Percentiles rank a stretch among this genome's conserved stretches.
These are phyloP conservation scores for Triticum timopheevii DNA, from an alignment of 176 grass and related monocot genomes.

Conservation along the genomic window DNA sequence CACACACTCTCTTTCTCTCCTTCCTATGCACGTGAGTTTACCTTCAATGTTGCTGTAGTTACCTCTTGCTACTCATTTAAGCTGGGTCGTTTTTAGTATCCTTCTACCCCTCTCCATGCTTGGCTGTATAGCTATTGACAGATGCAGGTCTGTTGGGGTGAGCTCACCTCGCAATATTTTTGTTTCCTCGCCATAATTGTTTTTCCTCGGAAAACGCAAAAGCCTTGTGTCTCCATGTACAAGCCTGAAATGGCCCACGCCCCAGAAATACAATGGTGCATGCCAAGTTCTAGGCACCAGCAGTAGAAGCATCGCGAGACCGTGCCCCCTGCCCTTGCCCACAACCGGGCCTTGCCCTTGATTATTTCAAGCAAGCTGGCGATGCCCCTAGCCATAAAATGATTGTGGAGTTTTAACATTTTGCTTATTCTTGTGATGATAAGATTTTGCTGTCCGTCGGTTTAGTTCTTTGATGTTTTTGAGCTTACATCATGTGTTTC, in stretches of 20 bases:
- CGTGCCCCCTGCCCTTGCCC: neutral
- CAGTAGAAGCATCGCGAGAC: neutral
- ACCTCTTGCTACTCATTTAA: neutral
- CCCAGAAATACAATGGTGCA: neutral
- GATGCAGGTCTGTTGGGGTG: neutral
- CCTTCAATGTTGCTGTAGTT: slow-evolving; percentile 12
- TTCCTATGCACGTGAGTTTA: neutral
- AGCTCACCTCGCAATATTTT: neutral
- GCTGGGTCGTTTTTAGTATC: neutral
- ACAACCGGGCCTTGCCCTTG: neutral
- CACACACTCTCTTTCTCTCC: neutral
- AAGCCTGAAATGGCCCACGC: neutral
- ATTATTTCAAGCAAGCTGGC: neutral
- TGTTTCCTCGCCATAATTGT: neutral
- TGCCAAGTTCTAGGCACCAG: neutral
- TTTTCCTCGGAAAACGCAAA: neutral
- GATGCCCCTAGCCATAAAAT: neutral
- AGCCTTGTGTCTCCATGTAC: neutral
- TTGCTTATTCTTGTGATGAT: slow-evolving; percentile 8
- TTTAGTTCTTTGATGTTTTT: slow-evolving; percentile 12
- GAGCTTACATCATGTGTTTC: slow-evolving; percentile 16
- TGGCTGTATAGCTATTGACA: slow-evolving; percentile 7
- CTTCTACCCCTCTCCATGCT: neutral
- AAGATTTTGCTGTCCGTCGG: neutral
- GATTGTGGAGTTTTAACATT: neutral